Base-by-base conservation (phyloP, 177 flowering plant species). In the Tripterygium wilfordii region DNA sequence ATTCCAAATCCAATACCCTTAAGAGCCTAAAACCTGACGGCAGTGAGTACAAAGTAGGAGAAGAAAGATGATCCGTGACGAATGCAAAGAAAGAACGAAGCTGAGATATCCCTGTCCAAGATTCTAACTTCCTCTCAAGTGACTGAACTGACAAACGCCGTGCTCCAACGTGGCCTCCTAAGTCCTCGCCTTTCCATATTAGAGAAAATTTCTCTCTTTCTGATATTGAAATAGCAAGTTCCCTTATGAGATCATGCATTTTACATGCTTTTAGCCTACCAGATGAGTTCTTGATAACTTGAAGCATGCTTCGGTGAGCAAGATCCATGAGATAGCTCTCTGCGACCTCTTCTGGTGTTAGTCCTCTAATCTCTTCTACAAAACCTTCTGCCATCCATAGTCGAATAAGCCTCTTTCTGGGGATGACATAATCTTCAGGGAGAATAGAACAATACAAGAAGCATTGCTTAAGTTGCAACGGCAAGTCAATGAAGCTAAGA, bases 311-410 rank as follows among this genome's bases (percentile, higher is more conserved):
- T 28, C 78, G 43, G 7, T 24, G 29, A 36, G 66, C 58, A 9
- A 73, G 78, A 28, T 73, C 76, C 3, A 15, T 58, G 1, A 76
- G 69, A 49, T 72, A 64, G 2, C 35, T 56, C 29, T 76, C 69
- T 40, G 69, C 82, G 2, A 63, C 67, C 27, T 68, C 76, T 42
- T 76, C 76, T 56, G 51, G 17, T 8, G 67, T 57, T 41, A 60
- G 36, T 14, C 71, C 74, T 52, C 38, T 47, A 20, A 43, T 57
- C 30, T 67, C 57, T 38, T 37, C 23, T 2, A 74, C 27, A 36
- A 79, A 76, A 3, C 81, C 79, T 47, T 79, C 79, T 0, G 77
- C 79, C 5, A 74, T 49, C 85, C 82, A 79, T 0, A 76, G 53
- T 46, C 72, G 45, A 25, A 73, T 67, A 4, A 76, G 56, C 53